A percentile compares a stretch with the other conserved stretches of the same genome.
Evolutionary conservation across 495 filamentous ascomycete genomes (phyloP).

Genomic region (Talaromyces ruber): DNA sequence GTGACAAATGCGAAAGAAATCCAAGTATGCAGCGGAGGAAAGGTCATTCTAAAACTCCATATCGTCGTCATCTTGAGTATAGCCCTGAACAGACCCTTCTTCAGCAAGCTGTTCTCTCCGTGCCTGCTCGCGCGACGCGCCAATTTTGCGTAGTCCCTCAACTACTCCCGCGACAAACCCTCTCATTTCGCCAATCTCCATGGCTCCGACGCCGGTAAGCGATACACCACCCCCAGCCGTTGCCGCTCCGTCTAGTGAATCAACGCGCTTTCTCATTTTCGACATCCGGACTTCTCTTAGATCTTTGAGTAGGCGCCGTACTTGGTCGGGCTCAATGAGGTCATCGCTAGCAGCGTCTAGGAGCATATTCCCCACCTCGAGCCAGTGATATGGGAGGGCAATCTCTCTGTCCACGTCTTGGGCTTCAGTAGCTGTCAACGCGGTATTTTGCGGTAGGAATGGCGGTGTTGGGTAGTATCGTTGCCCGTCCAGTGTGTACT

Average conservation of each 20-base stretch:
- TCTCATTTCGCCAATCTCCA: conserved; percentile 84
- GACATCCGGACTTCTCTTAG: conserved; percentile 80
- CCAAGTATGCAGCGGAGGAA: conserved; percentile 10
- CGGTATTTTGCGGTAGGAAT: conserved; percentile 33
- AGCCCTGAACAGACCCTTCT: conserved; percentile 30
- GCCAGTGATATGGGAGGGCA: conserved; percentile 84
- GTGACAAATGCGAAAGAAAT: conserved; percentile 15
- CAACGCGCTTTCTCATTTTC: conserved; percentile 73
- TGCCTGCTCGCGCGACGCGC: conserved; percentile 39
- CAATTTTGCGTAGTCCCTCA: conserved; percentile 61
- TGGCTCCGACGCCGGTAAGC: conserved; percentile 76
- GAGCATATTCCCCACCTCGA: conserved; percentile 78
- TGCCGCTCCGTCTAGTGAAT: conserved; percentile 55
- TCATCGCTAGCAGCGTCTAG: conserved; percentile 81
- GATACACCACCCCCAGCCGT: conserved; percentile 57
- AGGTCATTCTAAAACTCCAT: conserved; percentile 33
- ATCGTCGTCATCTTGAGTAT: conserved; percentile 37
- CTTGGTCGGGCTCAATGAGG: conserved; percentile 63
- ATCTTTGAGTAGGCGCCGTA: conserved; percentile 69
- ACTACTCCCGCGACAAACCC: conserved; percentile 79
- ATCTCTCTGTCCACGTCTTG: conserved; percentile 12
- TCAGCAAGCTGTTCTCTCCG: conserved; percentile 38
- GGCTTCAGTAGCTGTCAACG: conserved; percentile 14
- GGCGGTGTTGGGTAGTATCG: conserved; percentile 34
- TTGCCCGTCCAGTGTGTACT: conserved; percentile 32